Conservation (phyloP, 495 filamentous ascomycete genomes). For the Talaromyces ruber region DNA sequence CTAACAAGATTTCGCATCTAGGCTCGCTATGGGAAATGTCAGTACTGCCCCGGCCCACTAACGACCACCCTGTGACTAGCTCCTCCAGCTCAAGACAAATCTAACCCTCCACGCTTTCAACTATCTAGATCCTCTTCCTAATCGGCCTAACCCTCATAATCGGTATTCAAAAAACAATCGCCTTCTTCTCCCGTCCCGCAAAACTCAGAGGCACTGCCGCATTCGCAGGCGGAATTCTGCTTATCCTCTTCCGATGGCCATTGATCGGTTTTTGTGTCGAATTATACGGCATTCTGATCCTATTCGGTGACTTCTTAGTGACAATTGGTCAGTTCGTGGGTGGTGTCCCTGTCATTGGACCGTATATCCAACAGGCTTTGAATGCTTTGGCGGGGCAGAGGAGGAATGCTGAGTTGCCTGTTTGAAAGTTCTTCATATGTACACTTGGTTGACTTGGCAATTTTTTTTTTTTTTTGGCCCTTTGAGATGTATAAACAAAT, state of each 20-base stretch:
- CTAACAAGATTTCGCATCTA: conserved; percentile 13
- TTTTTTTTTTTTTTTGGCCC: neutral
- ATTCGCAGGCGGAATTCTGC: conserved; percentile 72
- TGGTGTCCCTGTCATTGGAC: conserved; percentile 77
- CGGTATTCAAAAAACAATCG: conserved; percentile 79
- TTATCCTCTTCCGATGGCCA: conserved; percentile 85
- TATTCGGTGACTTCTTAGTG: conserved; percentile 95
- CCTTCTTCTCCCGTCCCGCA: conserved; percentile 89
- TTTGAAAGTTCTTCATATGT: conserved; percentile 45
- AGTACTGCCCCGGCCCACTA: conserved; percentile 7
- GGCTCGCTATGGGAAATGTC: conserved; percentile 86
- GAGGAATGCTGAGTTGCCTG: conserved; percentile 70
- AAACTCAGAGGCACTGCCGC: conserved; percentile 88
- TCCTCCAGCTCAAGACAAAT: neutral
- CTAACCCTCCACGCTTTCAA: neutral
- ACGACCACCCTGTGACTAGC: neutral
- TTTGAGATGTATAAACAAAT: neutral
- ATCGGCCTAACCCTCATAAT: conserved; percentile 92
- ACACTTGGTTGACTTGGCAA: neutral
- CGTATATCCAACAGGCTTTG: conserved; percentile 63
- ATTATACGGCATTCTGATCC: conserved; percentile 80
- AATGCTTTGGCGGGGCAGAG: conserved; percentile 55
- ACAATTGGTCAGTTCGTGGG: conserved; percentile 82
- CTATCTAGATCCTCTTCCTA: conserved; percentile 79
- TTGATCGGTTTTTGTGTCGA: conserved; percentile 85